phyloP scores from a whole-genome alignment of 345 rosid species.

The Corchorus olitorius region DNA sequence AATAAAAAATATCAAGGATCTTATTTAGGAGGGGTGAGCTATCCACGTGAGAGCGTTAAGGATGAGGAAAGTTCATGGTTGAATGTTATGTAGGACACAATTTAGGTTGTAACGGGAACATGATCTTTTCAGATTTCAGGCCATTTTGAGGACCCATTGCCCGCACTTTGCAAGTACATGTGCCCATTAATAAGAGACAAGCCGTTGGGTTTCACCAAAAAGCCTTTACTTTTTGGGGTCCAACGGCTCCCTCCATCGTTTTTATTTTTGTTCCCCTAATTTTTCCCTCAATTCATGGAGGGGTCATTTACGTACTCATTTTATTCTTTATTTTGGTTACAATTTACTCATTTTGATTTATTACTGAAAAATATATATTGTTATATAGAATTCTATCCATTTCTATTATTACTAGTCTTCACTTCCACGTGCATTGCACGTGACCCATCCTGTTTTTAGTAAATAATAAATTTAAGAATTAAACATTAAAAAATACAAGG shows the following conservation, averaged over 20 bases:
- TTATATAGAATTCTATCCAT: no score
- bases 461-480: no score
- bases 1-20: neutral
- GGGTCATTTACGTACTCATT: neutral
- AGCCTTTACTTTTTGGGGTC: neutral
- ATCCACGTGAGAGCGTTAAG: slow-evolving; percentile 6
- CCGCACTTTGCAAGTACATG: neutral
- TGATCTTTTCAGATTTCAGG: neutral
- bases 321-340: neutral
- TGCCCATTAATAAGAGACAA: slow-evolving; percentile 24
- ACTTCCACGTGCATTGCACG: no score
- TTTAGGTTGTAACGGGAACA: neutral
- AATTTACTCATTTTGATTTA: neutral
- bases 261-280: neutral
- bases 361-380: neutral
- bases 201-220: neutral
- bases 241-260: neutral
- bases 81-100: neutral
- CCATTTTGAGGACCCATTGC: slow-evolving; percentile 19
- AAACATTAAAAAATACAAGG: no score
- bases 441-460: no score
- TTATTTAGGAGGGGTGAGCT: neutral
- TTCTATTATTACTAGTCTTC: no score
- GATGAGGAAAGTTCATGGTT: neutral
- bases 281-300: neutral